Evolutionary conservation across 306 rosid species (phyloP), one percentile per base, ranked within the genome.

Genomic region (Sechiopsis laciniata): DNA sequence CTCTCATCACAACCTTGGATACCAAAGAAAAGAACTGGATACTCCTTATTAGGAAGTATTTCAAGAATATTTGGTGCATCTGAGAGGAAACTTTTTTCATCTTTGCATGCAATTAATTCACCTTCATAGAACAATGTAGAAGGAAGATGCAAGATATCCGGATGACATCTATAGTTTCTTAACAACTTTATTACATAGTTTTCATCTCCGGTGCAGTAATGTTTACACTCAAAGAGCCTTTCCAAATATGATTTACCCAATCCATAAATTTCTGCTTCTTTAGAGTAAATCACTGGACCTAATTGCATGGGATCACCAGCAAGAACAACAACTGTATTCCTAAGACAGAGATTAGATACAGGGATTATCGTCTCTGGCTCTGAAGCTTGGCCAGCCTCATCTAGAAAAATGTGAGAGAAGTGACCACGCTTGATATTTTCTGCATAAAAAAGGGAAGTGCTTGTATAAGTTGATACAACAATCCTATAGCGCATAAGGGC

Each of bases 1-100:
- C 99, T 87, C 85, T 94, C 99, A 80, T 94, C 99, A 20, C 92
- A 89, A 52, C 99, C 99, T 86, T 94, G 97, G 83, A 94, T 91
- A 63, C 99, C 99, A 77, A 81, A 76, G 84, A 94, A 94, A 80
- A 86, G 88, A 86, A 91, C 76, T 21, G 99, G 97, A 29, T 86
- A 94, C 55, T 89, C 91, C 80, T 78, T 84, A 77, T 83, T 83
- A 10, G 99, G 99, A 78, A 94, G 95, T 78, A 87, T 42, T 35
- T 75, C 21, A 51, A 50, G 59, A 19, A 61, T 48, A 62, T 85
- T 83, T n/a, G 68, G 82, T 22, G 50, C 68, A 56, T 58, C 76
- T 46, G 53, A 35, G 80, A 85, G 84, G 65, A 86, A 74, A 54
- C 74, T 75, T 42, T 80, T 3, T 15, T 79, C 70, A 63, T 87